Evolutionary conservation across 768 basidiomycete species (phyloP).

Genomic region (Collybia mongolica): DNA sequence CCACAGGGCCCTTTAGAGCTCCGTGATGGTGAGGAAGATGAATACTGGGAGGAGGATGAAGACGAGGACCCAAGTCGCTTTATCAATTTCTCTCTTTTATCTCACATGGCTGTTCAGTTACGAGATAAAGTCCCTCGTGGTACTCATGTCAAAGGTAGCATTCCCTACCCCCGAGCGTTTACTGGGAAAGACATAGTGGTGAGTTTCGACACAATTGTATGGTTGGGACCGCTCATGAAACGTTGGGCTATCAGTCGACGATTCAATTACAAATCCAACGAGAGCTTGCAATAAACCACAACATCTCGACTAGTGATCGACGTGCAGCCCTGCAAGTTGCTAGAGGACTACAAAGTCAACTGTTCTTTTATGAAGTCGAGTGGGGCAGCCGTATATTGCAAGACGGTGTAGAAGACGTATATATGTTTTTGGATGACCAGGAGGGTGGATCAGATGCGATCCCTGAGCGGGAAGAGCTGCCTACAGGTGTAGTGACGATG

Average conservation of each 20-base stretch:
- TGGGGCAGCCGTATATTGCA: slow-evolving; percentile 83
- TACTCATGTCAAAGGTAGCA: slow-evolving; percentile 89
- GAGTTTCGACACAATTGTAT: slow-evolving; percentile 27
- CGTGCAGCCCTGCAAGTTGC: slow-evolving; percentile 86
- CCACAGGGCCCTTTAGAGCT: slow-evolving; percentile 19
- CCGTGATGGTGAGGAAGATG: slow-evolving; percentile 32
- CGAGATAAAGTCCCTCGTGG: slow-evolving; percentile 87
- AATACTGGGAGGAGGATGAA: slow-evolving; percentile 60
- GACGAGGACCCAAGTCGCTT: slow-evolving; percentile 75
- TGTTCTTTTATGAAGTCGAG: slow-evolving; percentile 97
- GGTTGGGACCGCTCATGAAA: neutral
- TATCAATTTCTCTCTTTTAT: slow-evolving; percentile 85
- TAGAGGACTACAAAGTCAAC: slow-evolving; percentile 84
- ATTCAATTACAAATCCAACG: slow-evolving; percentile 87
- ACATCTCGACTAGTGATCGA: slow-evolving; percentile 73
- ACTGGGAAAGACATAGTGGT: slow-evolving; percentile 95
- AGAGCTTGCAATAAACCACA: slow-evolving; percentile 75
- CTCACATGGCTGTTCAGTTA: slow-evolving; percentile 85
- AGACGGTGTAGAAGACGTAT: slow-evolving; percentile 91
- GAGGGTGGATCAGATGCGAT: slow-evolving; percentile 61
- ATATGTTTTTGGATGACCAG: slow-evolving; percentile 86
- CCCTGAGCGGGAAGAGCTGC: slow-evolving; percentile 66
- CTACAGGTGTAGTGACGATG: slow-evolving; percentile 88
- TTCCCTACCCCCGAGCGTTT: slow-evolving; percentile 87
- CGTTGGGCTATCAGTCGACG: slow-evolving; percentile 55